phyloP scores from a whole-genome alignment of 805 yeast species.

The Clavispora vitiphila region DNA sequence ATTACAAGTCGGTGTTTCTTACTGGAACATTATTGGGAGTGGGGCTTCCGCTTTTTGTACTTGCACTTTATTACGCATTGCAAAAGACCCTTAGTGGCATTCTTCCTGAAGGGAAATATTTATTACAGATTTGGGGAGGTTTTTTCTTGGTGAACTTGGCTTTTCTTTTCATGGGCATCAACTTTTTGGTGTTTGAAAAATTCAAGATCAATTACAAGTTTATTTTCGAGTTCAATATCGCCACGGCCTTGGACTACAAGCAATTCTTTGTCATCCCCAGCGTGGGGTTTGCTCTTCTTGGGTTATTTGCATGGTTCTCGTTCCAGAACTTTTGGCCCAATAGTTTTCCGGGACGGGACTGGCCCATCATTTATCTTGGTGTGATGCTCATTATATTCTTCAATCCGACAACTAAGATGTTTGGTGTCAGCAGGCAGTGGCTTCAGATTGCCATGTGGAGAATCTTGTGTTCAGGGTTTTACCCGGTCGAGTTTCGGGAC shows the following conservation, averaged over 20 bases:
- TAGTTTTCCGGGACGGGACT: slow-evolving; percentile 57
- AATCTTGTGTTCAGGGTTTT: slow-evolving; percentile 73
- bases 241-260: slow-evolving; percentile 58
- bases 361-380: slow-evolving; percentile 77
- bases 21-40: slow-evolving; percentile 71
- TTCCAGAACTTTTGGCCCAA: slow-evolving; percentile 64
- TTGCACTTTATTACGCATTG: slow-evolving; percentile 53
- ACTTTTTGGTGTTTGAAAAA: slow-evolving; percentile 67
- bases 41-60: slow-evolving; percentile 60
- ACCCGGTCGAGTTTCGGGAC: slow-evolving; percentile 93
- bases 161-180: slow-evolving; percentile 57
- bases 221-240: slow-evolving; percentile 80
- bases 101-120: slow-evolving; percentile 51
- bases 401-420: slow-evolving; percentile 58
- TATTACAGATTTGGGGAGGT: slow-evolving; percentile 92
- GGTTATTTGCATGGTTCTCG: slow-evolving; percentile 71
- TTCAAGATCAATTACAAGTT: slow-evolving; percentile 84
- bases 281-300: slow-evolving; percentile 48
- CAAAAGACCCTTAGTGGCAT: slow-evolving; percentile 30
- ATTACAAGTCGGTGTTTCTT: slow-evolving; percentile 45
- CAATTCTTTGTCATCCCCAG: slow-evolving; percentile 67
- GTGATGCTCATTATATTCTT: slow-evolving; percentile 43
- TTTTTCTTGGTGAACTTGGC: slow-evolving; percentile 64
- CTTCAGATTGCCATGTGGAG: slow-evolving; percentile 66
- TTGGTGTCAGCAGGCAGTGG: slow-evolving; percentile 72